phyloP scores from a whole-genome alignment of 1,139 yeast genomes.

The Taphrina flavorubra region DNA sequence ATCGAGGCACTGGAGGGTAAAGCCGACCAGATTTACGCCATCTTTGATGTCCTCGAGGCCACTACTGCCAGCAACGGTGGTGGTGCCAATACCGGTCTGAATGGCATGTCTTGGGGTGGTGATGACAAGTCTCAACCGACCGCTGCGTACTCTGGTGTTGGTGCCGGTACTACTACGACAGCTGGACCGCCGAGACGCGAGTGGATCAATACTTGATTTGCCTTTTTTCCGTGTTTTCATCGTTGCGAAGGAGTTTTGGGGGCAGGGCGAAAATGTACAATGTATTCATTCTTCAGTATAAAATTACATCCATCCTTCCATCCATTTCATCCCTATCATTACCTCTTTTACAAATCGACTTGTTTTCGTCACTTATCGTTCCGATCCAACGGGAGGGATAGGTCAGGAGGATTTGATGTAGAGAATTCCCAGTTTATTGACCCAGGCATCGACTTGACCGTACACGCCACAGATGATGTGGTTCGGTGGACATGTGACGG shows the following conservation, averaged over 20 bases:
- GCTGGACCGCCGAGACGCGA: constrained; percentile 1
- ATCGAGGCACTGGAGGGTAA: constrained; percentile 50
- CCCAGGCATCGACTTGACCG: constrained; percentile 29
- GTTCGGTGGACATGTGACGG: constrained; percentile 18
- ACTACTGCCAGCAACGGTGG: not conserved
- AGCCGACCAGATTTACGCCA: constrained; percentile 51
- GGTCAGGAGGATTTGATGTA: not conserved
- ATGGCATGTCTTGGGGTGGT: constrained; percentile 4
- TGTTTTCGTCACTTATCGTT: too few species aligned
- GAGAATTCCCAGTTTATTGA: constrained; percentile 15
- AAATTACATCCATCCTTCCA: not conserved
- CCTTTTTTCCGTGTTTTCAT: too few species aligned
- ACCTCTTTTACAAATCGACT: not conserved
- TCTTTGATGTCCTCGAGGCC: constrained; percentile 50
- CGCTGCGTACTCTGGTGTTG: too few species aligned
- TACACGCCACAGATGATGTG: constrained; percentile 28
- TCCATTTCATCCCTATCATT: not conserved
- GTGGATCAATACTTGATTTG: constrained; percentile 7
- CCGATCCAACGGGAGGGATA: too few species aligned
- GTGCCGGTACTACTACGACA: too few species aligned
- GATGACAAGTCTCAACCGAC: too few species aligned
- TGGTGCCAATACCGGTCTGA: too few species aligned
- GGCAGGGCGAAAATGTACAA: too few species aligned
- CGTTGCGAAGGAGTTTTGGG: too few species aligned
- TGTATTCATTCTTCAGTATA: too few species aligned